These are phyloP conservation scores for Stramenopiles sp. DNA, from an alignment of 352 stramenopile genomes.

Conservation along the genomic window DNA sequence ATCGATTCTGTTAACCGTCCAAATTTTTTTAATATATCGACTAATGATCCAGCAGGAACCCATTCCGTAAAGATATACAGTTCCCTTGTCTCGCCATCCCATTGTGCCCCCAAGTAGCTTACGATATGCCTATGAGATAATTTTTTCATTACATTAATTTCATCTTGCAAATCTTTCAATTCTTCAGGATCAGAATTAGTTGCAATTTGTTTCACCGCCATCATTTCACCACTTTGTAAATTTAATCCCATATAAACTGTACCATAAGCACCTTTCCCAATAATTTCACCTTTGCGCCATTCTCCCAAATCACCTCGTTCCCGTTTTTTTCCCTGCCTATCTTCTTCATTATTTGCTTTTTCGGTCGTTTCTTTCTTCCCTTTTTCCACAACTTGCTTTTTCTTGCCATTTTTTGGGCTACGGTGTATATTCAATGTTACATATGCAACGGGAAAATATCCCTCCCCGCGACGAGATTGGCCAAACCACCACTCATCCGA, in stretches of 20 bases:
- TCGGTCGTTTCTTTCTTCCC: not conserved
- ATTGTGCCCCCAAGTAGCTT: not conserved
- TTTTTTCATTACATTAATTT: conserved; percentile 9
- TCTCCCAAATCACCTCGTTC: not conserved
- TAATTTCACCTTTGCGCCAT: conserved; percentile 5
- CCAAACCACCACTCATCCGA: not conserved
- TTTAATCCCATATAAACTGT: conserved; percentile 4
- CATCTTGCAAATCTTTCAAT: conserved; percentile 4
- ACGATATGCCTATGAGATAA: conserved; percentile 1
- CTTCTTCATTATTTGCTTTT: not conserved
- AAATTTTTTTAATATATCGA: conserved; percentile 51
- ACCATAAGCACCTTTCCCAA: not conserved
- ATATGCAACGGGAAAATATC: conserved; percentile 6
- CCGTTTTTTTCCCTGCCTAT: not conserved
- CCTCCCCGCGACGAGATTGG: not conserved
- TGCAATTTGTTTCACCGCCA: conserved; percentile 5
- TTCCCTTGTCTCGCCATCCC: not conserved
- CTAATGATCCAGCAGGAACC: conserved; percentile 52
- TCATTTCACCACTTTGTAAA: conserved; percentile 6
- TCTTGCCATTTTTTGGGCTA: not conserved
- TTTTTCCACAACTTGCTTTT: too few relatives aligned
- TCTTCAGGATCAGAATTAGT: conserved; percentile 7
- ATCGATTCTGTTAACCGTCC: conserved; percentile 37
- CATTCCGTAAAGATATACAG: conserved; percentile 32
- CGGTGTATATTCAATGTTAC: not conserved